Conservation (phyloP, 768 basidiomycete genomes). For the Pleurotus giganteus region DNA sequence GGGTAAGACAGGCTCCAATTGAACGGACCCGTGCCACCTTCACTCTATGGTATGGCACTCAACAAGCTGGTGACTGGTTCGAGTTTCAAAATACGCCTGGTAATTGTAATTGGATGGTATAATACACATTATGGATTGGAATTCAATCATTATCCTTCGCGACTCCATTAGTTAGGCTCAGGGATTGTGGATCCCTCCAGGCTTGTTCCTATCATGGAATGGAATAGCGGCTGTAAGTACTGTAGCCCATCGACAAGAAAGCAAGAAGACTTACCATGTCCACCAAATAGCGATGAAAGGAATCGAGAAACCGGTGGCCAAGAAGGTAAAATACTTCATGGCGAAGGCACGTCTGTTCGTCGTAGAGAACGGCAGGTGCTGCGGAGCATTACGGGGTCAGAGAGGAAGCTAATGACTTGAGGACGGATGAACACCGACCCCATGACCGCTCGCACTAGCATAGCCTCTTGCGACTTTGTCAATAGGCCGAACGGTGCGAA, state of each 20-base stretch:
- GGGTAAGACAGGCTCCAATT: too few relatives aligned
- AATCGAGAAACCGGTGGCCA: slow-evolving; percentile 25
- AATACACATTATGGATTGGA: neutral
- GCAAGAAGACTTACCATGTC: slow-evolving; percentile 11
- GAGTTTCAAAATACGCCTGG: neutral
- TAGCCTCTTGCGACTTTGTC: neutral
- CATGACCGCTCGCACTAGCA: neutral
- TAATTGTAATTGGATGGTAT: neutral
- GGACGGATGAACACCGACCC: neutral
- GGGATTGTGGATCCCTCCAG: slow-evolving; percentile 8
- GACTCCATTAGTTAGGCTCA: neutral
- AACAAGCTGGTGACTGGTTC: too few relatives aligned
- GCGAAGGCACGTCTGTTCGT: slow-evolving; percentile 21
- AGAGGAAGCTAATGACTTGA: neutral
- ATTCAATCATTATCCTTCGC: neutral
- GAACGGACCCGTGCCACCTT: too few relatives aligned
- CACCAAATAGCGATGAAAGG: slow-evolving; percentile 29
- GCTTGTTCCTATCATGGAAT: slow-evolving; percentile 7
- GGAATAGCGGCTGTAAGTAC: neutral
- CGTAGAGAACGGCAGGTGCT: slow-evolving; percentile 24
- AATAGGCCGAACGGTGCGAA: neutral
- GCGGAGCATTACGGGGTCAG: neutral
- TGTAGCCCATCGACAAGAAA: neutral
- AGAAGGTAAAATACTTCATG: slow-evolving; percentile 19
- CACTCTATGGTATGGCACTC: too few relatives aligned